Conservation (phyloP, 2,329 filamentous ascomycete species). For the Cryphonectria japonica region DNA sequence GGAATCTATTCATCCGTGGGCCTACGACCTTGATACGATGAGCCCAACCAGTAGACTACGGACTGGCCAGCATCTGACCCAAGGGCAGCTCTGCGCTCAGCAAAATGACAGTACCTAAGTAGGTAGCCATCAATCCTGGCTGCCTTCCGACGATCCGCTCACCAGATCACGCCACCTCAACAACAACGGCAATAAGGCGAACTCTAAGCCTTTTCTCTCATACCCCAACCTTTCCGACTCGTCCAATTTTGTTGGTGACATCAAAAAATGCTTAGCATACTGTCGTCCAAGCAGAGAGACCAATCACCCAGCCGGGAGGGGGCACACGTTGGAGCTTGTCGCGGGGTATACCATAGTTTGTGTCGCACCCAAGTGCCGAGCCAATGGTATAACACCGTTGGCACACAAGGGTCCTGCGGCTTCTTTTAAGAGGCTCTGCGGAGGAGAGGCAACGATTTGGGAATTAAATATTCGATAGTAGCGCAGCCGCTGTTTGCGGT, state of each 20-base stretch:
- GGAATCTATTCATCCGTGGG: neutral
- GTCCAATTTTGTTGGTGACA: too few relatives aligned
- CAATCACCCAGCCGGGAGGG: conserved; percentile 9
- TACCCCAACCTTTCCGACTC: neutral
- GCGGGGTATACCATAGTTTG: neutral
- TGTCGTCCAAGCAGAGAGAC: neutral
- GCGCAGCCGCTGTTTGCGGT: neutral
- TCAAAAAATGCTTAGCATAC: too few relatives aligned
- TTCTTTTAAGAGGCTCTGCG: conserved; percentile 4
- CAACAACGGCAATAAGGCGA: too few relatives aligned
- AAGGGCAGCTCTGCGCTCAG: too few relatives aligned
- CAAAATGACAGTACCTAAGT: too few relatives aligned
- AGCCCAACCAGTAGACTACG: too few relatives aligned
- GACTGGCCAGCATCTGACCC: too few relatives aligned
- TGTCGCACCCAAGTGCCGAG: neutral
- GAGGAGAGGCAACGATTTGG: neutral
- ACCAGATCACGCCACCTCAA: too few relatives aligned
- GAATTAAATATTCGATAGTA: neutral
- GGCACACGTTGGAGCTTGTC: neutral
- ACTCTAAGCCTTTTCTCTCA: neutral
- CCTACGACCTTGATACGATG: too few relatives aligned
- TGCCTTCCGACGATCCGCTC: too few relatives aligned
- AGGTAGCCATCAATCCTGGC: too few relatives aligned
- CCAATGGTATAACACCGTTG: conserved; percentile 26
- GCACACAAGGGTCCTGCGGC: conserved; percentile 26